These are phyloP conservation scores for Podospora pseudocomata DNA, from an alignment of 495 filamentous ascomycete species.

Conservation along the genomic window DNA sequence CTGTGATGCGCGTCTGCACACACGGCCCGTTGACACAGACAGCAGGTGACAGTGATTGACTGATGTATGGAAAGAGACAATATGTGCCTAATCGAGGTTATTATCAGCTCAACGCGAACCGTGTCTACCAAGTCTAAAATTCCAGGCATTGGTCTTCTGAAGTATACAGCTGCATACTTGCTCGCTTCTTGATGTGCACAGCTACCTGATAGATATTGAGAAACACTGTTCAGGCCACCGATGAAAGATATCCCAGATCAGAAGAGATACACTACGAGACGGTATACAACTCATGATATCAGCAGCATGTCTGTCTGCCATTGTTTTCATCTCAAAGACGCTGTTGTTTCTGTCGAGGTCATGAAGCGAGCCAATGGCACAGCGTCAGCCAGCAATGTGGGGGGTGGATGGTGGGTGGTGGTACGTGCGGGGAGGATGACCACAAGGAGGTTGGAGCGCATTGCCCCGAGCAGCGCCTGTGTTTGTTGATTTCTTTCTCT, in stretches of 20 bases:
- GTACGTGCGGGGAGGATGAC: slow-evolving; percentile 27
- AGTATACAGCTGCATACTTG: not conserved
- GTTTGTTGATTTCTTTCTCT: slow-evolving; percentile 37
- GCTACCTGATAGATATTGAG: too few species aligned
- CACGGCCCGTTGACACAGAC: slow-evolving; percentile 3
- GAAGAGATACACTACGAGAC: too few species aligned
- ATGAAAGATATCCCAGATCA: too few species aligned
- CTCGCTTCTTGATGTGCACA: not conserved
- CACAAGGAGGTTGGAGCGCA: slow-evolving; percentile 27
- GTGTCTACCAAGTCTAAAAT: not conserved
- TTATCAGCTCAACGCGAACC: not conserved
- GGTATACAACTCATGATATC: not conserved
- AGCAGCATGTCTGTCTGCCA: not conserved
- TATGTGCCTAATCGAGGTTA: not conserved
- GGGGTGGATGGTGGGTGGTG: slow-evolving; percentile 9
- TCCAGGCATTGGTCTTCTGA: not conserved
- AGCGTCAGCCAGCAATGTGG: slow-evolving; percentile 1
- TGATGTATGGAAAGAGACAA: not conserved
- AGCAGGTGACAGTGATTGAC: not conserved
- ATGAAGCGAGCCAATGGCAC: slow-evolving; percentile 26
- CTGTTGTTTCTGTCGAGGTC: slow-evolving; percentile 16
- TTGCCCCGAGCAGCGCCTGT: slow-evolving; percentile 35
- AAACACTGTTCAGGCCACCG: too few species aligned
- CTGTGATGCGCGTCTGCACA: slow-evolving; percentile 4
- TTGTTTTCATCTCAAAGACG: slow-evolving; percentile 9